Percentiles rank a stretch among this genome's conserved stretches.
phyloP scores from a whole-genome alignment of 2,329 filamentous ascomycete species.

The Nothopassalora personata region DNA sequence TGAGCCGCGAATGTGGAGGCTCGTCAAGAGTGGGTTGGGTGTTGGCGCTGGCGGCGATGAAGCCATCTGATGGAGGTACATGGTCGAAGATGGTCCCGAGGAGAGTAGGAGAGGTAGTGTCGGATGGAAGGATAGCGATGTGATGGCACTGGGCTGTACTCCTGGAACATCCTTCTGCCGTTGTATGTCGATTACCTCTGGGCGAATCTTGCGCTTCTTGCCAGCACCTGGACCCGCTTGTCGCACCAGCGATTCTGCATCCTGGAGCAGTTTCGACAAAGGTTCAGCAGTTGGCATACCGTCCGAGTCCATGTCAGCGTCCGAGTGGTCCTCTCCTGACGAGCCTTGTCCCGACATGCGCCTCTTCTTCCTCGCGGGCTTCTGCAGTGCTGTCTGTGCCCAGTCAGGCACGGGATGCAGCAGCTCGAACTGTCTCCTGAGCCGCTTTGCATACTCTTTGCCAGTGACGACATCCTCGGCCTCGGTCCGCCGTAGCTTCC shows the following conservation, averaged over 20 bases:
- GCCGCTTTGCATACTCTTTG: conserved; percentile 72
- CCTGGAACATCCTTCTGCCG: conserved; percentile 79
- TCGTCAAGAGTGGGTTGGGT: conserved; percentile 85
- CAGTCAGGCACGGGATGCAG: conserved; percentile 59
- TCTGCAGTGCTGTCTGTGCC: conserved; percentile 45
- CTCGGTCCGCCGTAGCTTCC: conserved; percentile 76
- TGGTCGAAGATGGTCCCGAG: conserved; percentile 75
- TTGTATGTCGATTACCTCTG: conserved; percentile 86
- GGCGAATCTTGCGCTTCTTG: conserved; percentile 68
- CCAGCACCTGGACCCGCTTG: conserved; percentile 40
- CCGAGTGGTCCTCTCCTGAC: conserved; percentile 29
- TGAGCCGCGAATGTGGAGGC: conserved; percentile 76
- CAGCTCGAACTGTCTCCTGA: conserved; percentile 66
- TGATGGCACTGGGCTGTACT: conserved; percentile 69
- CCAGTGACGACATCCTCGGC: conserved; percentile 82
- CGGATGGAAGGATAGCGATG: conserved; percentile 84
- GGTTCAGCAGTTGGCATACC: conserved; percentile 61
- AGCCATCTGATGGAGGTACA: conserved; percentile 85
- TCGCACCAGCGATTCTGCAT: conserved; percentile 61
- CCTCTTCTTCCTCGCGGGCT: conserved; percentile 44
- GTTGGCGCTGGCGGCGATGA: conserved; percentile 62
- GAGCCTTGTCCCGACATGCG: conserved; percentile 39
- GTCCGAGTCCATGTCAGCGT: conserved; percentile 51
- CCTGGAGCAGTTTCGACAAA: conserved; percentile 72
- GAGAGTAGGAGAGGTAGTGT: conserved; percentile 83